phyloP scores from a whole-genome alignment of 1,284 basidiomycete genomes.

The Xerocomus alliaceus region DNA sequence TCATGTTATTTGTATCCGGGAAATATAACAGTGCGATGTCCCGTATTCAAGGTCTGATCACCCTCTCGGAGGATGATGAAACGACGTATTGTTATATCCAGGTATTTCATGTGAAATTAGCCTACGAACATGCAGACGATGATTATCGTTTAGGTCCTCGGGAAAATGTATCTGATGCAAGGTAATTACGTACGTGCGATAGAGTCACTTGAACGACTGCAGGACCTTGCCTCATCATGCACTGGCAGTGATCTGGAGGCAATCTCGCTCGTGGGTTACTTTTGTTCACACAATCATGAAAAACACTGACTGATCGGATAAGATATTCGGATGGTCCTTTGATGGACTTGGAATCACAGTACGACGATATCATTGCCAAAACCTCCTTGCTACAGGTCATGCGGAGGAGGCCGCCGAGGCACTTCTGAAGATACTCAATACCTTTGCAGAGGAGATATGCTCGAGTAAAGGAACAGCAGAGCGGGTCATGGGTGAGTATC shows the following conservation, averaged over 20 bases:
- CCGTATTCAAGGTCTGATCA: background rate
- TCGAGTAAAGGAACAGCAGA: background rate
- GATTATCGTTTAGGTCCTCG: slow-evolving; percentile 9
- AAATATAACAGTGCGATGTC: too few species aligned
- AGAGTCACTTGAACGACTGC: background rate
- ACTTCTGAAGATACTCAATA: background rate
- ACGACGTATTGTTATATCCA: background rate
- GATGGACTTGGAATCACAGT: background rate
- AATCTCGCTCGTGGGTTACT: background rate
- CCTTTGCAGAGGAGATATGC: background rate
- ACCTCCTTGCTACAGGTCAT: background rate
- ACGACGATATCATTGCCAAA: background rate
- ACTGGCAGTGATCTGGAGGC: background rate
- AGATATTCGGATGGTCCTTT: slow-evolving; percentile 14
- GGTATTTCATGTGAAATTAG: background rate
- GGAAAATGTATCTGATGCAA: slow-evolving; percentile 1
- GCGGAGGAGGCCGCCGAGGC: background rate
- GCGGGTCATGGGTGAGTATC: background rate
- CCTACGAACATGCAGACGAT: too few species aligned
- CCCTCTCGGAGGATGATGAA: background rate
- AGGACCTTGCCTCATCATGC: background rate
- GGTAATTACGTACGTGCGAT: background rate
- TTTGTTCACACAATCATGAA: background rate
- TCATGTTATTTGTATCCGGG: too few species aligned
- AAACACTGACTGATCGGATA: background rate